Evolutionary conservation across 192 early-diverging fungal species (phyloP), one percentile per base, ranked within the genome.

Genomic region (Coemansia sp.): DNA sequence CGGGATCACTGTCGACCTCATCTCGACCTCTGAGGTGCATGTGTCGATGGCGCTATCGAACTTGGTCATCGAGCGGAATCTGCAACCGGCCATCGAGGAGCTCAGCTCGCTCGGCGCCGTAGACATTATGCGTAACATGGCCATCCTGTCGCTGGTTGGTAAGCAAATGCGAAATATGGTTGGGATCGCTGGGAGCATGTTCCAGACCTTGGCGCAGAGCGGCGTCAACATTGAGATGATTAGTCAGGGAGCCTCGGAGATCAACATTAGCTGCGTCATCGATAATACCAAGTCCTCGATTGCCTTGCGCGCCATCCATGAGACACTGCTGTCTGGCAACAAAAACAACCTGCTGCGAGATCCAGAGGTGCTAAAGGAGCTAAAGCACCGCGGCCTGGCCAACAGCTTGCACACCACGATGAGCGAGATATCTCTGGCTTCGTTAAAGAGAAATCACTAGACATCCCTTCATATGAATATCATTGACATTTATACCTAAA

Each of bases 221-320:
- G 84, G 88, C 66, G 91, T 99, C 71, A 99, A 99, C 75, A 97
- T 99, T 76, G 97, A 99, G 82, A 99, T 99, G 97, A 99, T 99
- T 59, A 95, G 93, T 16, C 97, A 99, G 84, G 97, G 97, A 42
- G 95, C 97, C 3, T 93, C 91, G 11, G 97, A 99, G 82, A 98
- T 99, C 76, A 99, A 99, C 79, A 99, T 99, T 70, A 94, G 92
- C 22, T 99, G 97, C 70, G 96, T 99, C 10, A 96, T 99, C 78
- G 88, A 92, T 34, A 90, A 93, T 64, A 62, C 79, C 65, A 87
- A 87, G 49, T 89, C 95, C 3, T 75, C 87, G 5, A 79, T 77
- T 10, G 97, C 97, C 5, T 80, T 99, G 70, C 86, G 88, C 38
- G 94, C 93, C n/a, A 93, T 99, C 36, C 97, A 99, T 71, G 94